These are phyloP conservation scores for Prototheca wickerhamii DNA, from an alignment of 163 green algal genomes.

Conservation along the genomic window DNA sequence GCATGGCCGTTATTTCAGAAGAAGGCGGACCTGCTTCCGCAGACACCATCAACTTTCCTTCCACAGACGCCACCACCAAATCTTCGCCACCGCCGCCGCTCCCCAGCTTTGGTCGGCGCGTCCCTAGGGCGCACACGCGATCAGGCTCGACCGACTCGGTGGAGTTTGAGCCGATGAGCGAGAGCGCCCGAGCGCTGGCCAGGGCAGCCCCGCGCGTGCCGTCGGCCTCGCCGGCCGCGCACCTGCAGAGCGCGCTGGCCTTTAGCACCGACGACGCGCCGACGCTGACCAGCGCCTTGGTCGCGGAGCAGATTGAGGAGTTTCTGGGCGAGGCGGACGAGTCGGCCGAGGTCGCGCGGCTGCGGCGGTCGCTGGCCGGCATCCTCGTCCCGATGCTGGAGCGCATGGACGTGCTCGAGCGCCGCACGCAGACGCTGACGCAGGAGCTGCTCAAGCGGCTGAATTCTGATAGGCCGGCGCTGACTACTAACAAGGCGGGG, in stretches of 20 bases:
- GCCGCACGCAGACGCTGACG: background rate
- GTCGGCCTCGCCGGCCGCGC: background rate
- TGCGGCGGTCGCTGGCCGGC: background rate
- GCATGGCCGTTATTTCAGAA: background rate
- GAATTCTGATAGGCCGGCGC: too few species aligned
- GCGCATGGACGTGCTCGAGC: conserved; percentile 1
- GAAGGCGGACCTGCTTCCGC: background rate
- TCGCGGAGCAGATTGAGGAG: background rate
- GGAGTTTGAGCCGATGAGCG: too few species aligned
- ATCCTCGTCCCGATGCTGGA: background rate
- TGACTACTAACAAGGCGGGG: too few species aligned
- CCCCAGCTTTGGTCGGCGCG: too few species aligned
- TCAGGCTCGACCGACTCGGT: too few species aligned
- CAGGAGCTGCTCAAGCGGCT: too few species aligned
- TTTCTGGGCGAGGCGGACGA: background rate
- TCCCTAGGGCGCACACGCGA: too few species aligned
- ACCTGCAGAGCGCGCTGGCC: background rate
- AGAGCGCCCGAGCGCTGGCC: too few species aligned
- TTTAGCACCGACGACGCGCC: background rate
- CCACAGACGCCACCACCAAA: too few species aligned
- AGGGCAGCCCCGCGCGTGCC: background rate
- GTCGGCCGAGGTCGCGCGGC: background rate
- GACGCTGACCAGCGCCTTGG: background rate
- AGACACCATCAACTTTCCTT: too few species aligned
- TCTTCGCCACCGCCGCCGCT: too few species aligned